phyloP scores from a whole-genome alignment of 1,284 basidiomycete genomes.

The Naganishia sp. region DNA sequence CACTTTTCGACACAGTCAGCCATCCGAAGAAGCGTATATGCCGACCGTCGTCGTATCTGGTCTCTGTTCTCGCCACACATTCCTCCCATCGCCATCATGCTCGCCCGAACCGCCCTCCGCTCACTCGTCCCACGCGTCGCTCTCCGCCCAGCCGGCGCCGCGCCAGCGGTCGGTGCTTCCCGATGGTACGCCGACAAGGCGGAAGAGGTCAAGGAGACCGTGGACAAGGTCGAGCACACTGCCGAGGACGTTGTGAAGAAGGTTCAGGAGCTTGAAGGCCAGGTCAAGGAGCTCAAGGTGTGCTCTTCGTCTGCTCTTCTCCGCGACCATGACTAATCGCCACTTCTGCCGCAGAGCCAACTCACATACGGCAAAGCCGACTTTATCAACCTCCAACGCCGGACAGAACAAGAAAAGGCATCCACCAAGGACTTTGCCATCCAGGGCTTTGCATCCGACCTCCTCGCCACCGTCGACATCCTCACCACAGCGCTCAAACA shows the following conservation, averaged over 20 bases:
- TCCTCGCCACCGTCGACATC: constrained; percentile 90
- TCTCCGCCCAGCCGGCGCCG: background rate
- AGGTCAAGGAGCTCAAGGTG: constrained; percentile 48
- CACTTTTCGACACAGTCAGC: background rate
- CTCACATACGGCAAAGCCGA: constrained; percentile 89
- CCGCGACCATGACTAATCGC: constrained; percentile 4
- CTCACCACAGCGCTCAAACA: constrained; percentile 81
- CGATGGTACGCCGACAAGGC: constrained; percentile 20
- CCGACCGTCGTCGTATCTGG: no score
- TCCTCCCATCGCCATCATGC: constrained; percentile 5
- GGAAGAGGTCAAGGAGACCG: constrained; percentile 35
- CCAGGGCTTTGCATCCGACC: constrained; percentile 80
- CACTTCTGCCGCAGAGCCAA: constrained; percentile 62
- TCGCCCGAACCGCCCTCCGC: constrained; percentile 17
- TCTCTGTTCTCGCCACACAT: background rate
- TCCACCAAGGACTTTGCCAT: constrained; percentile 93
- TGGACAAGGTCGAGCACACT: constrained; percentile 47
- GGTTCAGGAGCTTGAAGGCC: constrained; percentile 38
- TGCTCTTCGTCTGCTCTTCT: constrained; percentile 12
- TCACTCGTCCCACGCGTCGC: background rate
- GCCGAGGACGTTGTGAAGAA: constrained; percentile 39
- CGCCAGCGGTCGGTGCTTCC: background rate
- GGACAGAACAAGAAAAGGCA: constrained; percentile 84
- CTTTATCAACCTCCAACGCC: constrained; percentile 90
- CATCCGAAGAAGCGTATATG: background rate